Conservation (phyloP, 768 basidiomycete species). For the Hygrophoropsis aurantiaca region DNA sequence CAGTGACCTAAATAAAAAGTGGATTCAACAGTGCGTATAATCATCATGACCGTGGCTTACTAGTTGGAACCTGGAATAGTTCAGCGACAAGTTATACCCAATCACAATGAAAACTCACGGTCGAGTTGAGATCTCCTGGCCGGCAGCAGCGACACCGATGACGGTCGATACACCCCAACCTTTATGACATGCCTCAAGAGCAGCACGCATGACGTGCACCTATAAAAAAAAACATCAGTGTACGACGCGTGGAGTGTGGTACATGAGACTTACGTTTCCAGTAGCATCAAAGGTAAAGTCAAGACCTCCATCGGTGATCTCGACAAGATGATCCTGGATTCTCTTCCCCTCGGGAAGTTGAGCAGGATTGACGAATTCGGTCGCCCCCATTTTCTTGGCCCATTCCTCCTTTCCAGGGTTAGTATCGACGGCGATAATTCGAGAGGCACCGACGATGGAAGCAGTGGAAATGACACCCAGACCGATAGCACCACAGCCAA, state of each 20-base stretch:
- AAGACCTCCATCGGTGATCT: slow-evolving; percentile 93
- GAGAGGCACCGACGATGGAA: slow-evolving; percentile 71
- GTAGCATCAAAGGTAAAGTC: slow-evolving; percentile 98
- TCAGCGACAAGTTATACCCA: slow-evolving; percentile 16
- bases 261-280: slow-evolving; percentile 65
- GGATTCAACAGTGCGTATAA: slow-evolving; percentile 4
- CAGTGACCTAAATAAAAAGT: slow-evolving; percentile 71
- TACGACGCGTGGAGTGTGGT: slow-evolving; percentile 28
- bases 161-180: slow-evolving; percentile 97
- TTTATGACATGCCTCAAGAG: slow-evolving; percentile 98
- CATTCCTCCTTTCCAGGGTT: slow-evolving; percentile 84
- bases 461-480: slow-evolving; percentile 89
- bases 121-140: slow-evolving; percentile 89
- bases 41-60: slow-evolving; percentile 13
- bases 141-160: slow-evolving; percentile 96
- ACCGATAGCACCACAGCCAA: slow-evolving; percentile 96
- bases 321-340: slow-evolving; percentile 87
- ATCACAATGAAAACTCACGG: slow-evolving; percentile 51
- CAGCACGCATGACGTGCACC: slow-evolving; percentile 92
- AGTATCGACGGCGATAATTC: slow-evolving; percentile 90
- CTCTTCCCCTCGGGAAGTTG: slow-evolving; percentile 72
- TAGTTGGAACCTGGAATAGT: slow-evolving; percentile 48
- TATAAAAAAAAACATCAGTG: slow-evolving; percentile 34
- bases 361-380: slow-evolving; percentile 88
- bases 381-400: slow-evolving; percentile 92